Conservation (phyloP, 257 asterid species). For the Penstemon barbatus region DNA sequence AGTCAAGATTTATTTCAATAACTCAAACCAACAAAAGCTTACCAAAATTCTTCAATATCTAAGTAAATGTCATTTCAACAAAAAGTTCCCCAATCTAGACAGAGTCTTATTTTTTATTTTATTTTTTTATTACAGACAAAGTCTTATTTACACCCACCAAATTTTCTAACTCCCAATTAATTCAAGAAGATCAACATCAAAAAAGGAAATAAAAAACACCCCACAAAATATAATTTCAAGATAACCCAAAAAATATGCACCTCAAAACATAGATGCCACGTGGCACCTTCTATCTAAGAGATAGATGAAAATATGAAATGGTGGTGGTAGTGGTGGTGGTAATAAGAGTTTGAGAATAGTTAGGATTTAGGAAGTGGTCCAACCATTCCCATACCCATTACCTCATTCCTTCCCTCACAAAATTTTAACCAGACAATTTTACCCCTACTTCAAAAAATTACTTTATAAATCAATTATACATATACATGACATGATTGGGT, state of each 20-base stretch:
- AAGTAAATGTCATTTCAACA: background rate
- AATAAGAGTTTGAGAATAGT: constrained; percentile 31
- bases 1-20: no score
- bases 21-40: no score
- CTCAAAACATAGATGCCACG: constrained; percentile 20
- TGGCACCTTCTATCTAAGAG: constrained; percentile 42
- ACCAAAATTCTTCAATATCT: background rate
- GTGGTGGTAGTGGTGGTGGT: constrained; percentile 35
- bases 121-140: background rate
- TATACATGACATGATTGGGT: no score
- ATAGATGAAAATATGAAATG: constrained; percentile 31
- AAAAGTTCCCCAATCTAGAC: background rate
- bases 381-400: constrained; percentile 23
- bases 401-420: constrained; percentile 29
- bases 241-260: background rate
- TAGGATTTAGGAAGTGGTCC: constrained; percentile 47
- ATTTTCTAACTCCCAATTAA: background rate
- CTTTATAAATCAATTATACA: no score
- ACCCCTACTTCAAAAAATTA: constrained; percentile 12
- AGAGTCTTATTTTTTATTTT: background rate
- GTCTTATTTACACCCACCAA: constrained; percentile 4
- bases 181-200: constrained; percentile 6
- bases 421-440: constrained; percentile 29
- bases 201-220: background rate
- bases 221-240: background rate